A percentile compares a stretch with the other conserved stretches of the same genome.
Evolutionary conservation across 768 basidiomycete genomes (phyloP).

Genomic region (Mycena floridula): DNA sequence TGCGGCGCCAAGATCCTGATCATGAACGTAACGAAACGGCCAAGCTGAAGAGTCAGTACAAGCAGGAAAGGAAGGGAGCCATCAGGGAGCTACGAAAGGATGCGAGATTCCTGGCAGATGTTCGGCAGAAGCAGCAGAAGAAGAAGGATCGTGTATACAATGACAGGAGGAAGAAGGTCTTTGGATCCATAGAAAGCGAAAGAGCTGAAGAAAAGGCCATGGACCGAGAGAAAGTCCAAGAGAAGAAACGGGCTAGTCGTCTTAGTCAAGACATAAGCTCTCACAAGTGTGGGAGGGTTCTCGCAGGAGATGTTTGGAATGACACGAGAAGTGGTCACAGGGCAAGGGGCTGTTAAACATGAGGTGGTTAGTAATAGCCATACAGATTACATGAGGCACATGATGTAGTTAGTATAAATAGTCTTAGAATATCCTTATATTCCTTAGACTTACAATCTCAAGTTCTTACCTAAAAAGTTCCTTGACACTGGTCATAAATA

Average conservation of each 20-base stretch:
- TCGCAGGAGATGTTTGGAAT: too few species aligned
- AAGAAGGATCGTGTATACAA: conserved; percentile 83
- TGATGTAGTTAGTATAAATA: too few species aligned
- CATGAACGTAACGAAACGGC: conserved; percentile 80
- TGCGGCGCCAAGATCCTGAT: conserved; percentile 85
- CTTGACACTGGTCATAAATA: conserved; percentile 64
- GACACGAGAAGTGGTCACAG: too few species aligned
- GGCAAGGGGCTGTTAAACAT: too few species aligned
- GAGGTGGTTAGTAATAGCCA: too few species aligned
- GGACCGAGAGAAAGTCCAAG: conserved; percentile 76
- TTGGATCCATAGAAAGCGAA: conserved; percentile 74
- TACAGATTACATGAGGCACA: too few species aligned
- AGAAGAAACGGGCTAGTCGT: conserved; percentile 71
- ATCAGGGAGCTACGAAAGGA: conserved; percentile 96
- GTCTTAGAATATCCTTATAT: too few species aligned
- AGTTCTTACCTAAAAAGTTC: too few species aligned
- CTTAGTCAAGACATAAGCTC: too few species aligned
- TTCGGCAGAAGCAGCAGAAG: conserved; percentile 76
- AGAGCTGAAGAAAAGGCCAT: conserved; percentile 91
- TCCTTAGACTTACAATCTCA: too few species aligned
- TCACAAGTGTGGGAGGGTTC: too few species aligned
- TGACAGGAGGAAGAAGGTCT: conserved; percentile 78
- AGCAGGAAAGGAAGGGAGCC: conserved; percentile 95
- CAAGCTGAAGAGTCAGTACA: conserved; percentile 84
- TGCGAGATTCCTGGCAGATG: conserved; percentile 83